A percentile compares a stretch with the other conserved stretches of the same genome.
Evolutionary conservation across 2,329 filamentous ascomycete genomes (phyloP).

Genomic region (Plectosphaerella sp.): DNA sequence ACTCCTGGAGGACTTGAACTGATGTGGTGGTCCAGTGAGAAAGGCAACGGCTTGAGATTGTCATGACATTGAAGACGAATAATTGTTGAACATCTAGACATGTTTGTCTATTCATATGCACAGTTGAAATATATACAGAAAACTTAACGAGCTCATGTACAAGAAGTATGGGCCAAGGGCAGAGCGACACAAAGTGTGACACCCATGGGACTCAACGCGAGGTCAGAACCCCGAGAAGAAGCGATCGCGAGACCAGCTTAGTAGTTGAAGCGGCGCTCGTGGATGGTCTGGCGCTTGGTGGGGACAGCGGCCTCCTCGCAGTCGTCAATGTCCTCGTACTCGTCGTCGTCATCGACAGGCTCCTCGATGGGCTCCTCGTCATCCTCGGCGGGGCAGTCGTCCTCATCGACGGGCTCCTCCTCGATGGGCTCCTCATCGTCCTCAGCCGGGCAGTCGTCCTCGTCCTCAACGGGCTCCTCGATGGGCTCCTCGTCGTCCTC

Average conservation of each 20-base stretch:
- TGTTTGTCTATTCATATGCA: constrained; percentile 1
- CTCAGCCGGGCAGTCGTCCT: not conserved
- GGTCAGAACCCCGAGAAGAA: not conserved
- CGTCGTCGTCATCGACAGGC: not conserved
- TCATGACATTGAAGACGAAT: too few species aligned
- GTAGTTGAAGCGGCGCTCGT: constrained; percentile 10
- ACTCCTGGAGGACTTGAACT: too few species aligned
- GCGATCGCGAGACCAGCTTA: not conserved
- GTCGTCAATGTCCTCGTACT: constrained; percentile 3
- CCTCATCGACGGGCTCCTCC: not conserved
- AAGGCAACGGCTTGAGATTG: too few species aligned
- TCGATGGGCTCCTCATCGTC: not conserved
- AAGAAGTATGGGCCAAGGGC: not conserved
- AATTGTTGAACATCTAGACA: too few species aligned
- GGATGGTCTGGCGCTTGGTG: constrained; percentile 11
- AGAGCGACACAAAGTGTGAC: not conserved
- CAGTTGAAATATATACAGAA: constrained; percentile 3
- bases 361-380: not conserved
- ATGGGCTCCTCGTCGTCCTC: constrained; percentile 3
- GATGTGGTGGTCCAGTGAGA: too few species aligned
- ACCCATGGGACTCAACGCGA: not conserved
- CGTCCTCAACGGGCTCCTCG: constrained; percentile 1
- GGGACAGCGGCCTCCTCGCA: not conserved
- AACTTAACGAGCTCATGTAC: constrained; percentile 3
- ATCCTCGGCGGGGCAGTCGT: constrained; percentile 1